Evolutionary conservation across 768 basidiomycete genomes (phyloP).

Genomic region (Phaffia australis): DNA sequence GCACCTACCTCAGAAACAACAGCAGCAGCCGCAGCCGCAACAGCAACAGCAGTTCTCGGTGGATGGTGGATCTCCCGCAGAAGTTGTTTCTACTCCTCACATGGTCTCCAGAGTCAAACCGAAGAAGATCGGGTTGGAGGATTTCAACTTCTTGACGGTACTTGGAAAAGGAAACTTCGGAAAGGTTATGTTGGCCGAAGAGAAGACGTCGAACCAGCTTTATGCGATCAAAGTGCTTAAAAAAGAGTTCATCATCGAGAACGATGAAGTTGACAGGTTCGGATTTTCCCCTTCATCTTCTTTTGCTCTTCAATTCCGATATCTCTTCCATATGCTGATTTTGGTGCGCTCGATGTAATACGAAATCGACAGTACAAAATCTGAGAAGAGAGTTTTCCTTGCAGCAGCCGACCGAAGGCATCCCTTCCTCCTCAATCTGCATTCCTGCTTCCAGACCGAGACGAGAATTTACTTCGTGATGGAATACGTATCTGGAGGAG

Average conservation of each 20-base stretch:
- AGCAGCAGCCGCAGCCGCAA: conserved; percentile 7
- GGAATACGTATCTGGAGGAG: conserved; percentile 96
- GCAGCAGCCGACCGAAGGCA: conserved; percentile 80
- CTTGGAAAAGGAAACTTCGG: conserved; percentile 99
- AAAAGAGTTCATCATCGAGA: conserved; percentile 99
- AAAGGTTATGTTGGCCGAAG: conserved; percentile 99
- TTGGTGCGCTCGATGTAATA: no score
- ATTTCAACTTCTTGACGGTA: conserved; percentile 98
- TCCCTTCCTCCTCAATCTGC: conserved; percentile 89
- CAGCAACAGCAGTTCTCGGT: conserved; percentile 25
- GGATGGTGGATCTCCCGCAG: background rate
- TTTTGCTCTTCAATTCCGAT: background rate
- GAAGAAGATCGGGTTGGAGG: conserved; percentile 80
- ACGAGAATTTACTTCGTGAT: conserved; percentile 99
- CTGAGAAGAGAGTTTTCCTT: conserved; percentile 96
- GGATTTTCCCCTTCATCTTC: conserved; percentile 26
- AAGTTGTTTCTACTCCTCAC: conserved; percentile 28
- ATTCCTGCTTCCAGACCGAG: conserved; percentile 99
- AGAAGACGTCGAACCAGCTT: conserved; percentile 76
- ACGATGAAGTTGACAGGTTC: conserved; percentile 98
- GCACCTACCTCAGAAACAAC: background rate
- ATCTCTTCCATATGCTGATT: background rate
- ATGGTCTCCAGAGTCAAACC: conserved; percentile 35
- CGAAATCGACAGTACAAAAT: conserved; percentile 64
- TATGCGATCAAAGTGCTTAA: conserved; percentile 99